Percentiles rank a stretch among this genome's conserved stretches.
These are phyloP conservation scores for Colletotrichum eleusines DNA, from an alignment of 2,329 filamentous ascomycete species.

Conservation along the genomic window DNA sequence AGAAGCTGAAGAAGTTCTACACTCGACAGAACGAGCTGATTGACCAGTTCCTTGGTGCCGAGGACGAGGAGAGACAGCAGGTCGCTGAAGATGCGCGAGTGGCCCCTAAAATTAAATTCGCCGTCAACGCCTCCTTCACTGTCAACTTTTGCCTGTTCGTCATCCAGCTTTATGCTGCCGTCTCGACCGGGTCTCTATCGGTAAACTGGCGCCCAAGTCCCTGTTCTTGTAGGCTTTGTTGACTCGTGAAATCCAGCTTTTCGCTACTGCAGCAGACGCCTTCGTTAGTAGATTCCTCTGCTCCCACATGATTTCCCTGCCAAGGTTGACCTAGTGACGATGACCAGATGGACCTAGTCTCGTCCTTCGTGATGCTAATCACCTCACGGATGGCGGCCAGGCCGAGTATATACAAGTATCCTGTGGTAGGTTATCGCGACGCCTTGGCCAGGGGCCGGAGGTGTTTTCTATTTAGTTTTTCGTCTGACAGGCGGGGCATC, in stretches of 20 bases:
- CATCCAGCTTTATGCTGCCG: constrained; percentile 70
- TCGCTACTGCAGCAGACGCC: constrained; percentile 75
- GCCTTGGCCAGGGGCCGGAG: background rate
- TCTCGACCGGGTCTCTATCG: constrained; percentile 70
- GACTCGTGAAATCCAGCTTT: constrained; percentile 54
- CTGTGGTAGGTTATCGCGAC: constrained; percentile 59
- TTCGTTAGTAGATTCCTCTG: constrained; percentile 57
- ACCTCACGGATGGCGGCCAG: constrained; percentile 70
- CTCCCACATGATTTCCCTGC: background rate
- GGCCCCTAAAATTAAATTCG: constrained; percentile 64
- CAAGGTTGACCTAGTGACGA: constrained; percentile 41
- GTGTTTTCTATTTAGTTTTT: background rate
- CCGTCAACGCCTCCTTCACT: constrained; percentile 63
- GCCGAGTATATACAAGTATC: constrained; percentile 72
- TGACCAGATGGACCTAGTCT: constrained; percentile 70
- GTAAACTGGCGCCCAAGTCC: constrained; percentile 22
- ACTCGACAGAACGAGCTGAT: constrained; percentile 62
- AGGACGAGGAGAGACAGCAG: constrained; percentile 65
- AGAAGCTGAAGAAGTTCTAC: constrained; percentile 60
- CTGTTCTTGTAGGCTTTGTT: constrained; percentile 19
- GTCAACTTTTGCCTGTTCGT: constrained; percentile 67
- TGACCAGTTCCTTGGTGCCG: constrained; percentile 65
- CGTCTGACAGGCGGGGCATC: constrained; percentile 24
- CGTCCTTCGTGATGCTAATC: constrained; percentile 71
- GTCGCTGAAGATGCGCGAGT: constrained; percentile 64